These are phyloP conservation scores for Ustanciosporium gigantosporum DNA, from an alignment of 1,284 basidiomycete genomes.

Conservation along the genomic window DNA sequence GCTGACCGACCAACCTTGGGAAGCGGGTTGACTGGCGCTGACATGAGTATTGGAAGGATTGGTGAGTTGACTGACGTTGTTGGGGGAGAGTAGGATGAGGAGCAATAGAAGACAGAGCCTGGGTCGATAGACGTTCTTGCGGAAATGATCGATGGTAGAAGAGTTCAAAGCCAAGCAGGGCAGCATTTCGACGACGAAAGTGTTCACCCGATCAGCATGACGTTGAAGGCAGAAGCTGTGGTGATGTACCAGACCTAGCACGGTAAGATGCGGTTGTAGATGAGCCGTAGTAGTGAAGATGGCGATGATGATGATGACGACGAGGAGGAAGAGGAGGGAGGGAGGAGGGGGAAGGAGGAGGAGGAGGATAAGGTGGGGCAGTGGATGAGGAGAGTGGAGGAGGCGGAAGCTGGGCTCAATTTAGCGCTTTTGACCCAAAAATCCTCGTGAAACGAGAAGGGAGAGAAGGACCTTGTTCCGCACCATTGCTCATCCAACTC, in stretches of 20 bases:
- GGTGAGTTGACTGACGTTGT: slow-evolving; percentile 26
- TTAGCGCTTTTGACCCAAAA: no score
- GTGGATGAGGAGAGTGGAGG: no score
- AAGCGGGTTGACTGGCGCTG: slow-evolving; percentile 21
- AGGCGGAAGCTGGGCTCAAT: no score
- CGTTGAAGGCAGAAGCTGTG: background rate
- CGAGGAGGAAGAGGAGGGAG: background rate
- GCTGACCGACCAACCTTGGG: slow-evolving; percentile 20
- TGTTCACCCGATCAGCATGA: background rate
- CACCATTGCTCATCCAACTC: no score
- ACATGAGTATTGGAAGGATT: background rate
- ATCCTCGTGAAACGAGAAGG: no score
- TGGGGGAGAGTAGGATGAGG: slow-evolving; percentile 29
- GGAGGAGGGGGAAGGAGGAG: no score
- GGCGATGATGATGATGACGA: no score
- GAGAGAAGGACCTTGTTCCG: no score
- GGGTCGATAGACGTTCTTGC: slow-evolving; percentile 38
- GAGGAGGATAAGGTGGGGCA: no score
- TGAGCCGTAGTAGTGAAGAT: no score
- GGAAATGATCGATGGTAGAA: slow-evolving; percentile 40
- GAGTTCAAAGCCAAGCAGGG: slow-evolving; percentile 19
- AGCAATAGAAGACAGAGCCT: slow-evolving; percentile 38
- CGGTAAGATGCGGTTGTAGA: background rate
- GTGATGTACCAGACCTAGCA: background rate
- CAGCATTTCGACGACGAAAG: slow-evolving; percentile 17